Evolutionary conservation across 2,329 filamentous ascomycete species (phyloP).

Genomic region (Balansia obtecta): DNA sequence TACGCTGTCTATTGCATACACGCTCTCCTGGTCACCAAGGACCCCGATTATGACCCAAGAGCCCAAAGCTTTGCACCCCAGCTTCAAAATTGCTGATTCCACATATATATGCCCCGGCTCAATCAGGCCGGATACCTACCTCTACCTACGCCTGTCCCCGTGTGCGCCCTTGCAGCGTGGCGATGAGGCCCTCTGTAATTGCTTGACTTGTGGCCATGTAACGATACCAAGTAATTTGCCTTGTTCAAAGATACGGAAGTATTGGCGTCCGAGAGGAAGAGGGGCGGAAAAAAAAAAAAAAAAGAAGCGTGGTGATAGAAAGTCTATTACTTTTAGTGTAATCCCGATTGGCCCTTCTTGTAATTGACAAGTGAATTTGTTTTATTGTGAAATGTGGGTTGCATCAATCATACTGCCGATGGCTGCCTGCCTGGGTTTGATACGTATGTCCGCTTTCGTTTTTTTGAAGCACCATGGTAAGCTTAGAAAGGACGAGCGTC

Average conservation of each 20-base stretch:
- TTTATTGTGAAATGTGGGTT: neutral
- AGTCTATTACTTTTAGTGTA: neutral
- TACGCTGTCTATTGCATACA: neutral
- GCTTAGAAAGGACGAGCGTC: conserved; percentile 27
- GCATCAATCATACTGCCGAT: neutral
- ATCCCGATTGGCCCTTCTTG: neutral
- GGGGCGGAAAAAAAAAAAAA: too few species aligned
- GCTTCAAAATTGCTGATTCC: too few species aligned
- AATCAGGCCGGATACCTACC: too few species aligned
- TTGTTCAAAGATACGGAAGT: neutral
- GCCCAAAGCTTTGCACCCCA: neutral
- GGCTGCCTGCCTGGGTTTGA: neutral
- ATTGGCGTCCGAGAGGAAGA: neutral
- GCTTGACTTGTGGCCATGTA: neutral
- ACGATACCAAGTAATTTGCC: neutral
- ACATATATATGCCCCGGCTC: too few species aligned
- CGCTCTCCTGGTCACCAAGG: neutral
- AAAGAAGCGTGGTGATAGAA: neutral
- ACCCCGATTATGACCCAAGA: neutral
- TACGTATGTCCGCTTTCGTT: neutral
- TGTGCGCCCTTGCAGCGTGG: neutral
- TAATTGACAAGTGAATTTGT: neutral
- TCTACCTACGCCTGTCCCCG: neutral
- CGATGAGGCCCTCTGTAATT: neutral
- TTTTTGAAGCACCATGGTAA: neutral